Base-by-base conservation (phyloP, 257 asterid genomes). In the Eucommia ulmoides region DNA sequence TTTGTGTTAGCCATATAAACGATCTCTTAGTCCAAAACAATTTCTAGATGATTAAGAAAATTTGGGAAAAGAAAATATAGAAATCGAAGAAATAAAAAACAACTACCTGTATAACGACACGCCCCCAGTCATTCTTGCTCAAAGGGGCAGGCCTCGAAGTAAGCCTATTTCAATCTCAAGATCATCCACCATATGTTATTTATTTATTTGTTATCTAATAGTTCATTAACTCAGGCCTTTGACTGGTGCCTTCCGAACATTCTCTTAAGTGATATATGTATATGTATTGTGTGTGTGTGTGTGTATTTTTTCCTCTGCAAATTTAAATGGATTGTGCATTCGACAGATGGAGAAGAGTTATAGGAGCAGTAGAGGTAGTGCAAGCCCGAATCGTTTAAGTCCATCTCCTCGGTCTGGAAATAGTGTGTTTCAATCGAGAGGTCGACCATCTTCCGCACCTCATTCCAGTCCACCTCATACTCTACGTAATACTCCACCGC, bases 31-130 rank as follows among this genome's bases (percentile, higher is more conserved):
- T n/a, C n/a, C n/a, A n/a, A n/a, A n/a, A n/a, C n/a, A n/a, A n/a
- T n/a, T n/a, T n/a, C n/a, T n/a, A n/a, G n/a, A n/a, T n/a, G n/a
- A n/a, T n/a, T n/a, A n/a, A n/a, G n/a, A n/a, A n/a, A n/a, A n/a
- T n/a, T n/a, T n/a, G n/a, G n/a, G n/a, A n/a, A n/a, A n/a, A n/a
- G n/a, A n/a, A n/a, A n/a, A n/a, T n/a, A n/a, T n/a, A n/a, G n/a
- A n/a, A n/a, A n/a, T n/a, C n/a, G n/a, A n/a, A n/a, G n/a, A n/a
- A n/a, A n/a, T n/a, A n/a, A n/a, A n/a, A n/a, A n/a, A n/a, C n/a
- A n/a, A n/a, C n/a, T n/a, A n/a, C n/a, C n/a, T 91, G 82, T 96
- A 91, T 54, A 96, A 86, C 59, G 95, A 81, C 70, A 56, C 55
- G 35, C 82, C 72, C 1, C 59, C 73, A 48, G 44, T 55, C 63